phyloP scores from a whole-genome alignment of 2,329 filamentous ascomycete species.

The Chrysoporthe austroafricana region DNA sequence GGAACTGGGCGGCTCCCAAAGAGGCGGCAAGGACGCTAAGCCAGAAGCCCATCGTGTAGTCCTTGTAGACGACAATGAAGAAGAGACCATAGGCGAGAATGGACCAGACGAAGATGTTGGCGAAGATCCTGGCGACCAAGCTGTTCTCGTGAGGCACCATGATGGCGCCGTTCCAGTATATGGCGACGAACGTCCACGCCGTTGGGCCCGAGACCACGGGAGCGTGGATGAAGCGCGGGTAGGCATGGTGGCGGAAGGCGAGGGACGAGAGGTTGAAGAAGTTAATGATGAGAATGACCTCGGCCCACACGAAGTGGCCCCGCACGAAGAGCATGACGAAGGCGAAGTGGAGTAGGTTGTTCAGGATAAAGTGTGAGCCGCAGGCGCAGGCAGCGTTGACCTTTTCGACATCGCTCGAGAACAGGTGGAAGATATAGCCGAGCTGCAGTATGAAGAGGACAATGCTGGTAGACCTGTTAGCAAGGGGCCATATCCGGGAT shows the following conservation, averaged over 20 bases:
- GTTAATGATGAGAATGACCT: conserved; percentile 77
- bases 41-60: conserved; percentile 78
- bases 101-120: conserved; percentile 87
- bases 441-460: conserved; percentile 75
- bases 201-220: conserved; percentile 77
- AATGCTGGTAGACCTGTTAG: conserved; percentile 53
- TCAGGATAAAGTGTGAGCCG: conserved; percentile 81
- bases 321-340: conserved; percentile 85
- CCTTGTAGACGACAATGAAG: conserved; percentile 75
- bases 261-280: conserved; percentile 78
- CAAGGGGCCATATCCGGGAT: neutral
- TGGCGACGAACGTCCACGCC: conserved; percentile 82
- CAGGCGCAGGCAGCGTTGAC: conserved; percentile 75
- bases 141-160: conserved; percentile 71
- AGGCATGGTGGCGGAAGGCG: conserved; percentile 79
- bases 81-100: conserved; percentile 77
- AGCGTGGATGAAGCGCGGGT: conserved; percentile 75
- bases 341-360: conserved; percentile 81
- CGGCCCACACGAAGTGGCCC: conserved; percentile 73
- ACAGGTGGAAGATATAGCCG: conserved; percentile 77
- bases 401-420: conserved; percentile 64
- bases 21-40: conserved; percentile 74
- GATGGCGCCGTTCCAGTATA: conserved; percentile 89
- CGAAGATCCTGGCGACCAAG: conserved; percentile 75
- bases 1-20: conserved; percentile 78